Evolutionary conservation across 1,284 basidiomycete genomes (phyloP).

Genomic region (Lentinula novae-zelandiae): DNA sequence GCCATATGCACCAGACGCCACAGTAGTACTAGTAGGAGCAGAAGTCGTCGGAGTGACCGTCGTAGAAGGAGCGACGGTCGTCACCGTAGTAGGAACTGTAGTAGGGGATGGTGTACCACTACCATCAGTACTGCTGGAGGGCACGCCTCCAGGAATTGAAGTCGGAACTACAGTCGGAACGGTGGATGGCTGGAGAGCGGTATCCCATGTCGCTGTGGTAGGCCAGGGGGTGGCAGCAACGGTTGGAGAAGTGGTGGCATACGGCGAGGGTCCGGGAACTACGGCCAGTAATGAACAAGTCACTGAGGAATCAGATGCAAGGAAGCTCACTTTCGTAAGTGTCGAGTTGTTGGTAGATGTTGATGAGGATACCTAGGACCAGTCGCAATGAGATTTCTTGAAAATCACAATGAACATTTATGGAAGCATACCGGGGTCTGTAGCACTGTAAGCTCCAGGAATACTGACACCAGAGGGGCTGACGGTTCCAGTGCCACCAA

Average conservation of each 20-base stretch:
- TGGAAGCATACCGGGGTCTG: conserved; percentile 33
- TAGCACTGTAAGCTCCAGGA: conserved; percentile 42
- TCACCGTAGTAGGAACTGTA: not conserved
- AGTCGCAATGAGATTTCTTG: not conserved
- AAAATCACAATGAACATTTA: not conserved
- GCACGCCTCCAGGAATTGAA: conserved; percentile 12
- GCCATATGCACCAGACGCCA: not conserved
- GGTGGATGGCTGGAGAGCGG: conserved; percentile 30
- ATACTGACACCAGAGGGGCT: conserved; percentile 41
- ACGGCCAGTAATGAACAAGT: conserved; percentile 2
- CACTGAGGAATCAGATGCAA: not conserved
- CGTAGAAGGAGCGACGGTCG: not conserved
- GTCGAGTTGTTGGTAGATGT: conserved; percentile 33
- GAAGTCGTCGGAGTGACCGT: not conserved
- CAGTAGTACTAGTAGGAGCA: not conserved
- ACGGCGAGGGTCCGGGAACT: conserved; percentile 45
- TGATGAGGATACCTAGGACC: conserved; percentile 20
- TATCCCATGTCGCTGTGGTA: conserved; percentile 36
- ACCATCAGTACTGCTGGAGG: not conserved
- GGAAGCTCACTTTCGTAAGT: conserved; percentile 32
- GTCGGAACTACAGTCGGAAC: conserved; percentile 35
- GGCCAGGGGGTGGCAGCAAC: conserved; percentile 31
- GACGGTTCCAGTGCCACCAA: conserved; percentile 31
- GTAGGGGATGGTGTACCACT: not conserved
- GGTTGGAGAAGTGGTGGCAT: conserved; percentile 29